phyloP scores from a whole-genome alignment of 2,329 filamentous ascomycete genomes.

The Botryotinia calthae region DNA sequence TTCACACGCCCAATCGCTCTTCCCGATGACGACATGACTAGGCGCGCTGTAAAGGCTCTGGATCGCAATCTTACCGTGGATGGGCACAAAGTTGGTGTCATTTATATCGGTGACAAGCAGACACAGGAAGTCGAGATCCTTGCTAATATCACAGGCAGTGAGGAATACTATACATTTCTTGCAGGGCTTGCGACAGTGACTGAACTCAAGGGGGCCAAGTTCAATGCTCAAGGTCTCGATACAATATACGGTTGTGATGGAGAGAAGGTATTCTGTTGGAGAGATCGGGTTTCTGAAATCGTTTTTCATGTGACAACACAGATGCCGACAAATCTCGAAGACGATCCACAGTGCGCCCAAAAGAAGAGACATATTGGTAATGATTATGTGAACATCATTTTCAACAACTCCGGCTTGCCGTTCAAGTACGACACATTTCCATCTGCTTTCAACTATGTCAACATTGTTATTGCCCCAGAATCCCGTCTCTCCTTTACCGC shows the following conservation, averaged over 20 bases:
- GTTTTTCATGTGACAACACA: constrained; percentile 95
- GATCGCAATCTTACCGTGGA: constrained; percentile 89
- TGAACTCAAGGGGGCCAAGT: constrained; percentile 74
- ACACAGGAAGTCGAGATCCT: constrained; percentile 80
- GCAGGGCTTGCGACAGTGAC: constrained; percentile 79
- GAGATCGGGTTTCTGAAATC: constrained; percentile 90
- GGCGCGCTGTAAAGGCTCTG: constrained; percentile 73
- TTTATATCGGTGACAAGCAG: constrained; percentile 89
- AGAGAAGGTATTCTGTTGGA: constrained; percentile 88
- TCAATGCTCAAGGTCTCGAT: constrained; percentile 92
- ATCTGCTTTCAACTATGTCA: constrained; percentile 93
- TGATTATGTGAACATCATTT: constrained; percentile 96
- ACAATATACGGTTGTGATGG: constrained; percentile 75
- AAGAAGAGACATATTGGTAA: constrained; percentile 98
- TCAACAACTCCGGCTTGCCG: constrained; percentile 89
- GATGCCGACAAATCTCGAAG: constrained; percentile 85
- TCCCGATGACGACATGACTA: constrained; percentile 54
- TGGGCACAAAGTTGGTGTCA: constrained; percentile 90
- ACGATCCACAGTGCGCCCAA: constrained; percentile 70
- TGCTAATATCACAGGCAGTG: constrained; percentile 79
- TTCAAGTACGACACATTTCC: constrained; percentile 92
- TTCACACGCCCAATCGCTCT: constrained; percentile 69
- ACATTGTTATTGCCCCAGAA: constrained; percentile 91
- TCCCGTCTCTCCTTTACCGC: constrained; percentile 75
- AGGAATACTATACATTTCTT: constrained; percentile 84